Conservation (phyloP, 768 basidiomycete species). For the Leccinum longicurvipes region DNA sequence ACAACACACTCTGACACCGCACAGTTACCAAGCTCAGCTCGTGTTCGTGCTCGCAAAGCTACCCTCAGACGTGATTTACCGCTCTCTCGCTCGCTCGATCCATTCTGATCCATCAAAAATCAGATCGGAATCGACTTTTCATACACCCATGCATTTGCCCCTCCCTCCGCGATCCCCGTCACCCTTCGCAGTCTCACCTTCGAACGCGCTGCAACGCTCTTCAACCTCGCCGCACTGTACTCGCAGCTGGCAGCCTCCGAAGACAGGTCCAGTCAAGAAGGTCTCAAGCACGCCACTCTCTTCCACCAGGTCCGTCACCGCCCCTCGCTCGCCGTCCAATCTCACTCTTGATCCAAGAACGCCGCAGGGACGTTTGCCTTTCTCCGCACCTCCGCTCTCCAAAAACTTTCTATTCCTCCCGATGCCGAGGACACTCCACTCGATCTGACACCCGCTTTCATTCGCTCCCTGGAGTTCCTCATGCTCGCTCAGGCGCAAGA, state of each 20-base stretch:
- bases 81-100: constrained; percentile 17
- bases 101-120: constrained; percentile 6
- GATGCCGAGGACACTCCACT: constrained; percentile 53
- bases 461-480: constrained; percentile 64
- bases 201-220: constrained; percentile 75
- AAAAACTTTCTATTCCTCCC: constrained; percentile 45
- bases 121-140: constrained; percentile 72
- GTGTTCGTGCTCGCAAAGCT: constrained; percentile 80
- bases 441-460: constrained; percentile 64
- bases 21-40: constrained; percentile 90
- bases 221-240: constrained; percentile 85
- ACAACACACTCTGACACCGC: constrained; percentile 2
- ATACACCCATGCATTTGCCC: constrained; percentile 69
- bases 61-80: constrained; percentile 61
- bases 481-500: constrained; percentile 96
- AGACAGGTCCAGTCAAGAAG: constrained; percentile 70
- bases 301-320: constrained; percentile 58
- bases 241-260: constrained; percentile 73
- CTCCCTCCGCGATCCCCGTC: constrained; percentile 49
- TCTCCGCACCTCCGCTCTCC: constrained; percentile 50
- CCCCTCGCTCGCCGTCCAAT: constrained; percentile 20
- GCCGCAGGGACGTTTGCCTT: constrained; percentile 74
- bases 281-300: constrained; percentile 74
- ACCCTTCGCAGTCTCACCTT: constrained; percentile 73
- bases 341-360: constrained; percentile 38